Evolutionary conservation across 805 yeast species (phyloP).

Genomic region (Suhomyces vadensis): DNA sequence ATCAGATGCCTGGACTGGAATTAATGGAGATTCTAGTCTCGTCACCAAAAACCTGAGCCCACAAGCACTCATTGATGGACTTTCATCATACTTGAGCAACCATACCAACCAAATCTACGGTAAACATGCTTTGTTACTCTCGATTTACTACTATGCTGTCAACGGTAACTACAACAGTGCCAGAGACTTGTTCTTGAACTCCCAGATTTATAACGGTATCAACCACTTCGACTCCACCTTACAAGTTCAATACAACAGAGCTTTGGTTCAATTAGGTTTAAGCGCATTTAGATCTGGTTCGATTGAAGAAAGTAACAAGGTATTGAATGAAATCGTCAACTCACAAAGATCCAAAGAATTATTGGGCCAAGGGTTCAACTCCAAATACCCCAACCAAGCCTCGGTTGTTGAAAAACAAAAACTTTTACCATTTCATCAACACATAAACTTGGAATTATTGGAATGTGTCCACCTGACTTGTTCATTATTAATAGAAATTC

Average conservation of each 20-base stretch:
- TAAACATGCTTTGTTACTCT: slow-evolving; percentile 80
- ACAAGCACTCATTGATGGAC: slow-evolving; percentile 56
- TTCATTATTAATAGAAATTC: slow-evolving; percentile 87
- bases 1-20: slow-evolving; percentile 66
- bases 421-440: slow-evolving; percentile 96
- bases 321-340: slow-evolving; percentile 83
- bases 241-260: slow-evolving; percentile 93
- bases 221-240: slow-evolving; percentile 81
- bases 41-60: slow-evolving; percentile 39
- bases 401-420: slow-evolving; percentile 70
- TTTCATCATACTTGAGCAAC: slow-evolving; percentile 64
- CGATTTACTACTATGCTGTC: slow-evolving; percentile 88
- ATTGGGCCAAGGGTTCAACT: slow-evolving; percentile 82
- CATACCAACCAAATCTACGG: slow-evolving; percentile 70
- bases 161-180: slow-evolving; percentile 82
- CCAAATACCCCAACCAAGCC: slow-evolving; percentile 62
- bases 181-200: slow-evolving; percentile 81
- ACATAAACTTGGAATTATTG: slow-evolving; percentile 90
- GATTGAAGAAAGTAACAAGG: slow-evolving; percentile 82
- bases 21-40: slow-evolving; percentile 34
- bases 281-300: slow-evolving; percentile 92
- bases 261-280: slow-evolving; percentile 92
- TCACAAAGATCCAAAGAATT: slow-evolving; percentile 87
- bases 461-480: slow-evolving; percentile 93
- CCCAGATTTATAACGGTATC: slow-evolving; percentile 81